phyloP scores from a whole-genome alignment of 495 filamentous ascomycete species.

The Delitschia confertaspora region DNA sequence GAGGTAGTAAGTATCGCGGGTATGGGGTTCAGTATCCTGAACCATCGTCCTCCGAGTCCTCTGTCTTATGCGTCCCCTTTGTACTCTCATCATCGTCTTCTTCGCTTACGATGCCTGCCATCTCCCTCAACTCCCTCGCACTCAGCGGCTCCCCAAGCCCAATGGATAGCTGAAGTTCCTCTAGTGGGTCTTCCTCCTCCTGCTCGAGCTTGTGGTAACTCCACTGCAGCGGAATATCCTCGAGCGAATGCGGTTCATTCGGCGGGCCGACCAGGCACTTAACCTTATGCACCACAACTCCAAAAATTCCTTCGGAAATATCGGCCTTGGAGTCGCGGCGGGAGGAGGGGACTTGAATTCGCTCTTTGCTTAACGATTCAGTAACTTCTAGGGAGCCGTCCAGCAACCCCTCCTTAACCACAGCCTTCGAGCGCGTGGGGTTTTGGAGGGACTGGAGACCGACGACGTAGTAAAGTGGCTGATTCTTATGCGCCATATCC shows the following conservation, averaged over 20 bases:
- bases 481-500: slow-evolving; percentile 3
- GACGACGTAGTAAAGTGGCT: slow-evolving; percentile 16
- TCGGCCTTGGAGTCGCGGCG: slow-evolving; percentile 18
- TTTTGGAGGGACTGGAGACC: slow-evolving; percentile 19
- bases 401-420: slow-evolving; percentile 3
- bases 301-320: slow-evolving; percentile 4
- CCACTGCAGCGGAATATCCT: slow-evolving; percentile 15
- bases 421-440: slow-evolving; percentile 12
- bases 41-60: too few relatives aligned
- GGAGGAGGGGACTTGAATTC: slow-evolving; percentile 6
- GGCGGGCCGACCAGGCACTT: slow-evolving; percentile 10
- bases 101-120: slow-evolving; percentile 13
- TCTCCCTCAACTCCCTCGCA: slow-evolving; percentile 5
- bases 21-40: too few relatives aligned
- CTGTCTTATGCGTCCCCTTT: too few relatives aligned
- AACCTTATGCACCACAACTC: slow-evolving; percentile 15
- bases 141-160: slow-evolving; percentile 11
- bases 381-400: too few relatives aligned
- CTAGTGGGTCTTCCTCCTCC: slow-evolving; percentile 5
- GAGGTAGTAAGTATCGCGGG: too few relatives aligned
- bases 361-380: slow-evolving; percentile 3
- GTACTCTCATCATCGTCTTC: slow-evolving; percentile 16
- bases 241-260: slow-evolving; percentile 11
- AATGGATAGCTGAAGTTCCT: slow-evolving; percentile 20
- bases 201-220: slow-evolving; percentile 11